Conservation (phyloP, 2,329 filamentous ascomycete species). For the Aspergillus latus region DNA sequence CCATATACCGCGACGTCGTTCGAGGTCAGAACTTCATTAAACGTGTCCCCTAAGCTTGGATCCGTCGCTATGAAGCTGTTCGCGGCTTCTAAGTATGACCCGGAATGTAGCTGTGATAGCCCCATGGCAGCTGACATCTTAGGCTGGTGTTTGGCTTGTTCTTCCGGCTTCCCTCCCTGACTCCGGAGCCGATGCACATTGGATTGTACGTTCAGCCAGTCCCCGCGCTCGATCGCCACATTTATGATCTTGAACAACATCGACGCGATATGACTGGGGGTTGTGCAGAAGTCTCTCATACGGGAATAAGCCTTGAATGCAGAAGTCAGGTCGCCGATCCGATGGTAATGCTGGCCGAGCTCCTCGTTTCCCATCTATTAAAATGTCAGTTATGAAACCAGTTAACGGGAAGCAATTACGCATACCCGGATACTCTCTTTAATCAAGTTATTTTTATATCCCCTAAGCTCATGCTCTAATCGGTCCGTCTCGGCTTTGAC, state of each 20-base stretch:
- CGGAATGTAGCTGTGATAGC: conserved; percentile 58
- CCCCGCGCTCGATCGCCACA: conserved; percentile 71
- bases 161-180: conserved; percentile 56
- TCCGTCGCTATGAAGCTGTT: conserved; percentile 67
- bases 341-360: conserved; percentile 78
- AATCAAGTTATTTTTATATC: conserved; percentile 94
- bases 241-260: conserved; percentile 77
- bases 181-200: conserved; percentile 59
- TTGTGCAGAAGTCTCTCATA: conserved; percentile 89
- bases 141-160: conserved; percentile 56
- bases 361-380: conserved; percentile 90
- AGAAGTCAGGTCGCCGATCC: conserved; percentile 68
- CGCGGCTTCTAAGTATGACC: conserved; percentile 67
- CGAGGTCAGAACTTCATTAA: conserved; percentile 70
- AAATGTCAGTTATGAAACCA: conserved; percentile 3
- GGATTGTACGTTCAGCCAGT: conserved; percentile 69
- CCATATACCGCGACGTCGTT: conserved; percentile 94
- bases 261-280: conserved; percentile 77
- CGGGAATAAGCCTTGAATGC: conserved; percentile 76
- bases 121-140: conserved; percentile 67
- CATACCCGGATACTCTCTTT: conserved; percentile 91
- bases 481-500: conserved; percentile 70
- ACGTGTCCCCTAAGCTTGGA: conserved; percentile 55
- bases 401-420: conserved; percentile 1
- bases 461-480: conserved; percentile 82